phyloP scores from a whole-genome alignment of 371 early-diverging fungal genomes.

The Saksenaea oblongispora region DNA sequence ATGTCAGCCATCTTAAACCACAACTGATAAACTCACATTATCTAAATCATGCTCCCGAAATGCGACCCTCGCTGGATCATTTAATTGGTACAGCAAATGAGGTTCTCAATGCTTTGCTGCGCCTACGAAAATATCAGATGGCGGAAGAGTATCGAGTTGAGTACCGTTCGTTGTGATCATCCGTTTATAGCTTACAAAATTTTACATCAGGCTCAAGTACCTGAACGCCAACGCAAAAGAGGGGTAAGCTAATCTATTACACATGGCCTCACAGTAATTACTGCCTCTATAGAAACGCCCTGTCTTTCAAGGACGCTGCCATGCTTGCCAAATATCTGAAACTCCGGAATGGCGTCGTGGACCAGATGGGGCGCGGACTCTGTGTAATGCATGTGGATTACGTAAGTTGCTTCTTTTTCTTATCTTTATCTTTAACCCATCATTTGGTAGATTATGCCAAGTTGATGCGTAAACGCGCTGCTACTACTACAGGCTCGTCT shows the following conservation, averaged over 20 bases:
- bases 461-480: constrained; percentile 19
- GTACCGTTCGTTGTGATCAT: neutral
- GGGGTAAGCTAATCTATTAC: neutral
- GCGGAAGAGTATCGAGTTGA: constrained; percentile 4
- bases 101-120: constrained; percentile 20
- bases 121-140: constrained; percentile 20
- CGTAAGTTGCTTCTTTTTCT: constrained; percentile 40
- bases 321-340: constrained; percentile 60
- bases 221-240: constrained; percentile 2
- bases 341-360: constrained; percentile 77
- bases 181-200: neutral
- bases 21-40: no score
- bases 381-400: constrained; percentile 72
- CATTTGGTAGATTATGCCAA: constrained; percentile 30
- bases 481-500: neutral
- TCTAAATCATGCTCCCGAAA: neutral
- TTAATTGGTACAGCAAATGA: constrained; percentile 21
- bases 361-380: constrained; percentile 65
- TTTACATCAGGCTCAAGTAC: neutral
- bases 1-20: no score
- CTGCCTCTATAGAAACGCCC: constrained; percentile 30
- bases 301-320: constrained; percentile 53
- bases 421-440: neutral
- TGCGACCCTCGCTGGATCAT: constrained; percentile 15
- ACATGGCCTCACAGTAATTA: no score